Evolutionary conservation across 2,329 filamentous ascomycete species (phyloP).

Genomic region (Botrytis fragariae): DNA sequence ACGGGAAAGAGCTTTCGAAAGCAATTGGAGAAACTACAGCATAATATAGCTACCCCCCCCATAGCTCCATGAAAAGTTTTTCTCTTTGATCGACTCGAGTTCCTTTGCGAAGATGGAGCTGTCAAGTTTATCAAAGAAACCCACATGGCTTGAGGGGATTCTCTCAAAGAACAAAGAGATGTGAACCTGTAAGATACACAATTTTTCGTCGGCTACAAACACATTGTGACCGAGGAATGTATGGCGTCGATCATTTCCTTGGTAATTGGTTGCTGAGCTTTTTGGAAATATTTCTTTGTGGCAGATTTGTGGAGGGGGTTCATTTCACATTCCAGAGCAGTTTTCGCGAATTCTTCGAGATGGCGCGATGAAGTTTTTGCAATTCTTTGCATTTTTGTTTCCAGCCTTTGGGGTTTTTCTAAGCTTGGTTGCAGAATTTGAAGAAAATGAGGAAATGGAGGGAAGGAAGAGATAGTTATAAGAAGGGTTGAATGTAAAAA

Average conservation of each 20-base stretch:
- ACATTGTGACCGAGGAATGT: constrained; percentile 18
- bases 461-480: background rate
- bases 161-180: constrained; percentile 5
- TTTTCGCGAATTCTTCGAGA: constrained; percentile 8
- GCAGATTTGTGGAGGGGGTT: background rate
- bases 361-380: background rate
- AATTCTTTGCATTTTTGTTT: background rate
- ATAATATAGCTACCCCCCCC: constrained; percentile 17
- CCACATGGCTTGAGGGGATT: constrained; percentile 2
- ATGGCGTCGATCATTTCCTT: constrained; percentile 10
- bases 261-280: background rate
- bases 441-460: background rate
- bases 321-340: background rate
- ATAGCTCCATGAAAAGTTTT: background rate
- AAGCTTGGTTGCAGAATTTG: background rate
- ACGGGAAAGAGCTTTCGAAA: background rate
- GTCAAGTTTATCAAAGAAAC: background rate
- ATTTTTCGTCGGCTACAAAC: constrained; percentile 8
- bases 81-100: background rate
- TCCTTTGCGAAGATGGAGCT: background rate
- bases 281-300: background rate
- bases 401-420: background rate
- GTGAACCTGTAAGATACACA: background rate
- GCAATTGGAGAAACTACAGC: background rate
- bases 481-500: constrained; percentile 6